Evolutionary conservation across 345 rosid species (phyloP).

Genomic region (Citrus inodora): DNA sequence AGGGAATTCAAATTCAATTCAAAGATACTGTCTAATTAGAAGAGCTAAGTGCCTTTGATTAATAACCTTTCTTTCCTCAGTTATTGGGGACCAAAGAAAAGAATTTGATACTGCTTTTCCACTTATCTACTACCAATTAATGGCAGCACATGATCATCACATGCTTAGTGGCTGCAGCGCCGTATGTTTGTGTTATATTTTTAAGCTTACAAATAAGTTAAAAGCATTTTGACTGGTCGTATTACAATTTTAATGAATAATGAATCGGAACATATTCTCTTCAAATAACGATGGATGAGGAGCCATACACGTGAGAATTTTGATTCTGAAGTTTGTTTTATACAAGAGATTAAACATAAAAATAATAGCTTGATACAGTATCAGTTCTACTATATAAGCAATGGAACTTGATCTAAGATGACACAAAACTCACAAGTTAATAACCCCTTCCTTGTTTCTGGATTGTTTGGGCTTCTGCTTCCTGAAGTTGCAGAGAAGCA

Average conservation of each 20-base stretch:
- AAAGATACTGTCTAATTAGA: background rate
- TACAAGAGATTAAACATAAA: constrained; percentile 4
- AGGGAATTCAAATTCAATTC: background rate
- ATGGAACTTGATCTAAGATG: background rate
- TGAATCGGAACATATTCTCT: constrained; percentile 35
- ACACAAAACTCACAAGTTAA: background rate
- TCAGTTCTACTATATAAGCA: constrained; percentile 24
- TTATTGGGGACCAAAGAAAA: constrained; percentile 22
- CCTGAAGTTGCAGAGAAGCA: background rate
- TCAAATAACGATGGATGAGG: constrained; percentile 37
- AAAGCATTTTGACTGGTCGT: constrained; percentile 11
- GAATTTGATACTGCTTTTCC: constrained; percentile 26
- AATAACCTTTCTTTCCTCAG: constrained; percentile 32
- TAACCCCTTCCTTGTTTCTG: background rate
- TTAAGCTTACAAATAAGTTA: background rate
- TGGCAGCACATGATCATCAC: background rate
- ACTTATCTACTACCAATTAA: background rate
- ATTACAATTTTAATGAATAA: background rate
- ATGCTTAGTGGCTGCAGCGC: background rate
- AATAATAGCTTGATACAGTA: background rate
- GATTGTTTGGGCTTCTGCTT: background rate
- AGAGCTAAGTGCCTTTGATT: constrained; percentile 8
- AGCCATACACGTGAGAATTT: constrained; percentile 23
- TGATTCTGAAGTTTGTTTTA: constrained; percentile 25
- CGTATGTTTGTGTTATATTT: background rate